phyloP scores from a whole-genome alignment of 2,329 filamentous ascomycete genomes.

The Penicillium sp. region DNA sequence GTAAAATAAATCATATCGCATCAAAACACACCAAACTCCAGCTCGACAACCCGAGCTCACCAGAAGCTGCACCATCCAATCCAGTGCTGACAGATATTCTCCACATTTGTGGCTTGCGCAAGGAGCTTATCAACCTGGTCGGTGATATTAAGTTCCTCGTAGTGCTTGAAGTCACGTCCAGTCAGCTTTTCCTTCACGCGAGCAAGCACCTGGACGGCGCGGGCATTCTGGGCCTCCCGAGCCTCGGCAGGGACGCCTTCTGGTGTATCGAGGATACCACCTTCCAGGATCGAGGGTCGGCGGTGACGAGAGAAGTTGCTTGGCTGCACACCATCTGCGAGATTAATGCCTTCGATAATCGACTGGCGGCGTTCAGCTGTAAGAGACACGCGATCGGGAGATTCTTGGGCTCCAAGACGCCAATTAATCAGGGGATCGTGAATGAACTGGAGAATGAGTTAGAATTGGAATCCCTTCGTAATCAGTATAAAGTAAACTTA shows the following conservation, averaged over 20 bases:
- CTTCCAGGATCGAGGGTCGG: constrained; percentile 69
- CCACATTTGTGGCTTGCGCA: constrained; percentile 90
- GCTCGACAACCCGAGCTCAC: constrained; percentile 49
- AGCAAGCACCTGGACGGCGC: constrained; percentile 86
- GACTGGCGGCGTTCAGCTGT: constrained; percentile 62
- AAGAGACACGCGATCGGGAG: constrained; percentile 61
- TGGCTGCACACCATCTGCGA: constrained; percentile 56
- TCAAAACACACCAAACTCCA: constrained; percentile 29
- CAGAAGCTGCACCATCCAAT: constrained; percentile 99
- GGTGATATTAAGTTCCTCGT: constrained; percentile 80
- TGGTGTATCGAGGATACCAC: constrained; percentile 46
- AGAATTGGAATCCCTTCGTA: constrained; percentile 14
- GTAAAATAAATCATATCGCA: constrained; percentile 24
- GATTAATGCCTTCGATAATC: constrained; percentile 54
- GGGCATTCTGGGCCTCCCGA: constrained; percentile 84
- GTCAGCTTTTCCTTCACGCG: constrained; percentile 95
- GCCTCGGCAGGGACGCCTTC: constrained; percentile 46
- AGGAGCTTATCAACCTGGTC: constrained; percentile 94
- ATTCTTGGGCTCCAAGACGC: constrained; percentile 71
- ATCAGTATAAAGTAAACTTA: constrained; percentile 54
- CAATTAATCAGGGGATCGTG: constrained; percentile 98
- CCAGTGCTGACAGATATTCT: constrained; percentile 98
- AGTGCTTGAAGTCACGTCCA: constrained; percentile 84
- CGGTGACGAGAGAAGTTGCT: constrained; percentile 67
- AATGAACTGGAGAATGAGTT: constrained; percentile 70